These are phyloP conservation scores for Penicillium glabrum DNA, from an alignment of 2,329 filamentous ascomycete genomes.

Conservation along the genomic window DNA sequence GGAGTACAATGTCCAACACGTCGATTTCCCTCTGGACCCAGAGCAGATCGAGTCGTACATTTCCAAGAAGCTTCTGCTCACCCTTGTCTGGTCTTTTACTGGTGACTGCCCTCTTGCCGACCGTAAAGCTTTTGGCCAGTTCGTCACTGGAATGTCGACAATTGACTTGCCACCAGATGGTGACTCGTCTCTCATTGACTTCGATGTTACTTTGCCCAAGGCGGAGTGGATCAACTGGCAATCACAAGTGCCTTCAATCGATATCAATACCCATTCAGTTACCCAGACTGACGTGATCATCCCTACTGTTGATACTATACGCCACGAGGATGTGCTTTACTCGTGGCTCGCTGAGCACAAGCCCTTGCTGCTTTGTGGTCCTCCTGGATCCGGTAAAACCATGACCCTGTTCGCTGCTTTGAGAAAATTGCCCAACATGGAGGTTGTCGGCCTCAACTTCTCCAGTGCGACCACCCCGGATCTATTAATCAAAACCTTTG, in stretches of 20 bases:
- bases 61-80: slow-evolving; percentile 90
- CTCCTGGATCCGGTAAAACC: slow-evolving; percentile 97
- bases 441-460: slow-evolving; percentile 98
- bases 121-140: slow-evolving; percentile 86
- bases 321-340: slow-evolving; percentile 98
- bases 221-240: slow-evolving; percentile 93
- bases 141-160: slow-evolving; percentile 75
- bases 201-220: slow-evolving; percentile 82
- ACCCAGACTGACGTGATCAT: slow-evolving; percentile 98
- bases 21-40: slow-evolving; percentile 87
- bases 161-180: slow-evolving; percentile 81
- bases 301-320: slow-evolving; percentile 92
- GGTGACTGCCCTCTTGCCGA: slow-evolving; percentile 89
- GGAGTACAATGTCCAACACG: slow-evolving; percentile 92
- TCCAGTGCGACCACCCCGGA: slow-evolving; percentile 98
- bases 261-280: slow-evolving; percentile 97
- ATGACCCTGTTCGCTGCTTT: slow-evolving; percentile 99
- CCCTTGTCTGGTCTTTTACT: slow-evolving; percentile 91
- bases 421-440: slow-evolving; percentile 96
- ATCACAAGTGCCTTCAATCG: slow-evolving; percentile 86
- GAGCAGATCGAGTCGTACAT: slow-evolving; percentile 88
- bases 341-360: slow-evolving; percentile 99
- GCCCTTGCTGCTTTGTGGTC: slow-evolving; percentile 91
- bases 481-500: slow-evolving; percentile 96
- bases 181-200: slow-evolving; percentile 85